Percentiles rank a stretch among this genome's conserved stretches.
Evolutionary conservation across 805 yeast genomes (phyloP).

Genomic region (Candida sphagnicola): DNA sequence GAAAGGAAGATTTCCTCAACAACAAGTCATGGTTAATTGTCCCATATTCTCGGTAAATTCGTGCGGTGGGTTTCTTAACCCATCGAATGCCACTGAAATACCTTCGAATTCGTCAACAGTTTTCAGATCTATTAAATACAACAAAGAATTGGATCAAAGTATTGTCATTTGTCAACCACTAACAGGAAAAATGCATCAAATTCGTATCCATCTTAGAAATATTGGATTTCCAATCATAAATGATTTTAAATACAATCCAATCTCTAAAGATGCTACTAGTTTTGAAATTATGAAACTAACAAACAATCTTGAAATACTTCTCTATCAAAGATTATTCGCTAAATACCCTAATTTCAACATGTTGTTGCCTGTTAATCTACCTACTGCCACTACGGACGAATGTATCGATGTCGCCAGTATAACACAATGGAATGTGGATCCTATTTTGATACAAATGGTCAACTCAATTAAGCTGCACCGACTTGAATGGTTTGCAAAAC

Average conservation of each 20-base stretch:
- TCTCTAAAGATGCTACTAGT: conserved; percentile 4
- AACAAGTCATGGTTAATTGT: conserved; percentile 24
- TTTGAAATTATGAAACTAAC: conserved; percentile 13
- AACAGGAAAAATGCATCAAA: conserved; percentile 57
- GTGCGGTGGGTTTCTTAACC: conserved; percentile 31
- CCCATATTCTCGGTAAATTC: conserved; percentile 37
- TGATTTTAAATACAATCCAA: conserved; percentile 45
- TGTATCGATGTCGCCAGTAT: conserved; percentile 12
- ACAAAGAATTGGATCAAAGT: conserved; percentile 28
- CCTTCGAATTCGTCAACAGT: conserved; percentile 30
- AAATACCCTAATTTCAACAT: conserved; percentile 13
- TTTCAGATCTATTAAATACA: conserved; percentile 29
- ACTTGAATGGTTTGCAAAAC: conserved; percentile 20
- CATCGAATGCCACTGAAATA: conserved; percentile 18
- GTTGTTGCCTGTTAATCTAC: conserved; percentile 7
- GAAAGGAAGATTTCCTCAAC: conserved; percentile 35
- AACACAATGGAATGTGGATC: conserved; percentile 12
- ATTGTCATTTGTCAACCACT: conserved; percentile 46
- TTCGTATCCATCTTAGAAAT: conserved; percentile 50
- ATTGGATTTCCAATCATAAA: conserved; percentile 84
- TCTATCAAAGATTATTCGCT: conserved; percentile 18
- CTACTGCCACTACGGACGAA: conserved; percentile 5
- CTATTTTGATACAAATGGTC: conserved; percentile 11
- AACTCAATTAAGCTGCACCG: conserved; percentile 18
- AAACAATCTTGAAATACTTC: conserved; percentile 18